phyloP scores from a whole-genome alignment of 306 rosid species.

The Sechiopsis laciniata region DNA sequence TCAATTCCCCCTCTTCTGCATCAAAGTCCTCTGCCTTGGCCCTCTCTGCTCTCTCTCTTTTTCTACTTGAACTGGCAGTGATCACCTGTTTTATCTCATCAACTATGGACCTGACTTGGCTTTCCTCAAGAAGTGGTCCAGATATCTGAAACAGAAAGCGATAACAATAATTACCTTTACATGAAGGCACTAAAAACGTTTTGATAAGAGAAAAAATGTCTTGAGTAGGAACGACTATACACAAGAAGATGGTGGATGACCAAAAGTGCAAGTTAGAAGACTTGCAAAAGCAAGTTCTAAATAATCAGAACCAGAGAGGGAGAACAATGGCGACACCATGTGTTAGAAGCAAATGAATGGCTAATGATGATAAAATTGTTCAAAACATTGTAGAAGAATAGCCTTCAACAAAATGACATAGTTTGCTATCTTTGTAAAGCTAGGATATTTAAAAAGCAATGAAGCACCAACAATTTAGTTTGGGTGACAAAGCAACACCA shows the following conservation, averaged over 20 bases:
- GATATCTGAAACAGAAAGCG: slow-evolving; percentile 47
- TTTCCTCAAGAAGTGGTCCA: slow-evolving; percentile 79
- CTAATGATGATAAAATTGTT: background rate
- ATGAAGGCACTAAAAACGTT: background rate
- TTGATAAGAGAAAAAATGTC: background rate
- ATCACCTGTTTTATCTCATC: slow-evolving; percentile 87
- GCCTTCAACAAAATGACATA: background rate
- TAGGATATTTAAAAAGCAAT: background rate
- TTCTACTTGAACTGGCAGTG: slow-evolving; percentile 91
- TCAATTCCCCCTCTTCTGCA: slow-evolving; percentile 80
- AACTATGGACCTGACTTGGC: slow-evolving; percentile 73
- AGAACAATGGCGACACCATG: background rate
- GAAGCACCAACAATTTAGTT: background rate
- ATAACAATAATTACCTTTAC: slow-evolving; percentile 5
- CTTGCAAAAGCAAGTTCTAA: background rate
- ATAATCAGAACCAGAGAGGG: slow-evolving; percentile 1
- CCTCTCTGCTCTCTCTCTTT: slow-evolving; percentile 80
- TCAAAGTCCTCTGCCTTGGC: slow-evolving; percentile 92
- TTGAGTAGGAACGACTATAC: slow-evolving; percentile 1
- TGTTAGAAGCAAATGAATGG: background rate
- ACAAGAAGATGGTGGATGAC: background rate
- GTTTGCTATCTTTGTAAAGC: slow-evolving; percentile 1
- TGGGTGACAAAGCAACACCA: background rate
- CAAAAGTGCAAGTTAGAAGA: background rate
- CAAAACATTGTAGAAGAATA: slow-evolving; percentile 3